Conservation (phyloP, 495 filamentous ascomycete species). For the Trichoderma virens region DNA sequence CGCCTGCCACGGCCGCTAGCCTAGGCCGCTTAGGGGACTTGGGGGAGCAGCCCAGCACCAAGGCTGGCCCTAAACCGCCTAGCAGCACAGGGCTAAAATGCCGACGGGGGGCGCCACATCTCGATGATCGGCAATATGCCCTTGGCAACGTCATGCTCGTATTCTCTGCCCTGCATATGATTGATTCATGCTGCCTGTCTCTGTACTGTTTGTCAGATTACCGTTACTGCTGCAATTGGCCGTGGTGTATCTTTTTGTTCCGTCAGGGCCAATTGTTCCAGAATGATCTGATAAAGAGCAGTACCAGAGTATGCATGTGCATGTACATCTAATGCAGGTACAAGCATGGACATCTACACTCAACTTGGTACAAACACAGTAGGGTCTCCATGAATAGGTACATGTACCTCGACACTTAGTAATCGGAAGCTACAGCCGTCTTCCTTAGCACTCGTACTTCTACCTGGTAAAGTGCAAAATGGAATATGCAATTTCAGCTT, state of each 20-base stretch:
- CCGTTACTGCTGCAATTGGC: not conserved
- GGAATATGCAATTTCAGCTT: not conserved
- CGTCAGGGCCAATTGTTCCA: not conserved
- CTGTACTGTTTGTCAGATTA: not conserved
- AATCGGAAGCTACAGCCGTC: too few species aligned
- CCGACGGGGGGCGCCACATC: not conserved
- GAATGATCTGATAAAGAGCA: not conserved
- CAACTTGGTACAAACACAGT: too few species aligned
- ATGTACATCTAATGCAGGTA: not conserved
- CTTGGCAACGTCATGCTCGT: conserved; percentile 2
- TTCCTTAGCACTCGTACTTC: too few species aligned
- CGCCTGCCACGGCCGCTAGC: not conserved
- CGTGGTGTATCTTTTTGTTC: not conserved
- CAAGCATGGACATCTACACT: too few species aligned
- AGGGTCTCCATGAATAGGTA: too few species aligned
- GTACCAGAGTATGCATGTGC: too few species aligned
- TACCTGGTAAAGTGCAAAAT: too few species aligned
- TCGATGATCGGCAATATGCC: not conserved
- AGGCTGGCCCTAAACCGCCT: not conserved
- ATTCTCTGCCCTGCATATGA: not conserved
- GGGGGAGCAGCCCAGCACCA: not conserved
- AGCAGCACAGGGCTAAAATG: not conserved
- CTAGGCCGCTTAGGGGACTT: not conserved
- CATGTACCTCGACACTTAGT: too few species aligned
- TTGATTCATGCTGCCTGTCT: not conserved